Evolutionary conservation across 345 rosid species (phyloP), one percentile per base, ranked within the genome.

Genomic region (Melaleuca quinquenervia): DNA sequence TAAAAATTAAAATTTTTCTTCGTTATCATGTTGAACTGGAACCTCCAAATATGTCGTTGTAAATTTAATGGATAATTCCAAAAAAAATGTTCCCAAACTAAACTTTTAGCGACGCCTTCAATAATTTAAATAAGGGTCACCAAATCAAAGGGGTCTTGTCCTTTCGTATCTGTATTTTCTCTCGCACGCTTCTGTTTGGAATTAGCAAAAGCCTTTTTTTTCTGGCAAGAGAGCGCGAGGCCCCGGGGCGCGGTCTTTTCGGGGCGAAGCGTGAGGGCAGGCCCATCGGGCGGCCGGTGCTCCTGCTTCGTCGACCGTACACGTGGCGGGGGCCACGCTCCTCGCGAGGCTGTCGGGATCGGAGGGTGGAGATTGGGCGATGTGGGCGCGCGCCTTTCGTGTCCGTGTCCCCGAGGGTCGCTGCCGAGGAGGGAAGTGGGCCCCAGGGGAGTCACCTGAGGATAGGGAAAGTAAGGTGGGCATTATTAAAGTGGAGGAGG

Each of bases 151-250:
- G 7, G 18, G 80, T 70, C 80, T 36, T 18, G 48, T 70, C 80
- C 80, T 10, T 36, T 8, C 80, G 16, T 21, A 41, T 20, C 80
- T 36, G 80, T 36, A 70, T 70, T 64, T 70, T 70, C 26, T 44
- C 78, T 44, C 11, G 80, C 80, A 70, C 92, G 94, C 93, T 93
- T 88, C 49, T 85, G 90, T 58, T 85, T 83, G 84, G 84, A 90
- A 89, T 82, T 62, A 86, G 75, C 21, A 2, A 8, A 76, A 29
- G 26, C 52, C 5, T 32, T 14, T 82, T 74, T 76, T 84, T 22
- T 24, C 3, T 55, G 11, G 62, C 62, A 8, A 26, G 62, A 56
- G 62, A 56, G 62, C 76, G 76, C 76, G 0, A 85, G 3, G 82
- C 86, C 89, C 24, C 75, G 82, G 58, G 50, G 87, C 27, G 52